These are phyloP conservation scores for Phaseolus lunatus DNA, from an alignment of 306 rosid species.

Conservation along the genomic window DNA sequence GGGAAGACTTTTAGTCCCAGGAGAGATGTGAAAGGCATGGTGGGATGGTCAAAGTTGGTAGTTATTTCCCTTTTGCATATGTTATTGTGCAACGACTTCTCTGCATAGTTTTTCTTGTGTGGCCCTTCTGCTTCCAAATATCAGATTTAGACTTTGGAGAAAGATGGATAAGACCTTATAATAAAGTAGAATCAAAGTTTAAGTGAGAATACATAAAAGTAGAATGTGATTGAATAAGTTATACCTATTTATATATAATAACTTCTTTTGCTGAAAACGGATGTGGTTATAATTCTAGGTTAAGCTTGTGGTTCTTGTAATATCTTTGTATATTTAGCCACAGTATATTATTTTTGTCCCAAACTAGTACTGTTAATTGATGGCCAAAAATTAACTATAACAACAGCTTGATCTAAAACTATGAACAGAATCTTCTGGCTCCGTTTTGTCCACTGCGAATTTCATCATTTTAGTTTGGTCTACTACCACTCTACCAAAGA, in stretches of 20 bases:
- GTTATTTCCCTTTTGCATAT: slow-evolving; percentile 38
- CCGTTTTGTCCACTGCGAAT: neutral
- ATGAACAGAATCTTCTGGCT: neutral
- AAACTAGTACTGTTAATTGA: neutral
- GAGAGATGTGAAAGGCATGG: slow-evolving; percentile 9
- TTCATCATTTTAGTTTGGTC: slow-evolving; percentile 4
- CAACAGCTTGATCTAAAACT: neutral
- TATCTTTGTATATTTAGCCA: neutral
- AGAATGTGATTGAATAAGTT: no score
- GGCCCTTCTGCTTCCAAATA: slow-evolving; percentile 10
- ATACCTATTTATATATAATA: no score
- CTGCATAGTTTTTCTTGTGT: slow-evolving; percentile 40
- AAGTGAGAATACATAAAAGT: neutral
- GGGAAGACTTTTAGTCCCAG: slow-evolving; percentile 2
- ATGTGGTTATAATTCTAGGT: no score
- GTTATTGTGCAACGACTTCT: slow-evolving; percentile 37
- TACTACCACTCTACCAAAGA: neutral
- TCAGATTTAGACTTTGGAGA: slow-evolving; percentile 41
- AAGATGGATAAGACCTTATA: slow-evolving; percentile 5
- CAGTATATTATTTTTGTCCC: neutral
- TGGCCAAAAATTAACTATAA: neutral
- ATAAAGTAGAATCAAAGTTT: slow-evolving; percentile 25
- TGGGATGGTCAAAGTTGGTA: slow-evolving; percentile 64
- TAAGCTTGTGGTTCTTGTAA: no score
- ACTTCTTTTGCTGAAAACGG: no score